Base-by-base conservation (phyloP, 176 grass and related monocot species). In the Areca catechu region DNA sequence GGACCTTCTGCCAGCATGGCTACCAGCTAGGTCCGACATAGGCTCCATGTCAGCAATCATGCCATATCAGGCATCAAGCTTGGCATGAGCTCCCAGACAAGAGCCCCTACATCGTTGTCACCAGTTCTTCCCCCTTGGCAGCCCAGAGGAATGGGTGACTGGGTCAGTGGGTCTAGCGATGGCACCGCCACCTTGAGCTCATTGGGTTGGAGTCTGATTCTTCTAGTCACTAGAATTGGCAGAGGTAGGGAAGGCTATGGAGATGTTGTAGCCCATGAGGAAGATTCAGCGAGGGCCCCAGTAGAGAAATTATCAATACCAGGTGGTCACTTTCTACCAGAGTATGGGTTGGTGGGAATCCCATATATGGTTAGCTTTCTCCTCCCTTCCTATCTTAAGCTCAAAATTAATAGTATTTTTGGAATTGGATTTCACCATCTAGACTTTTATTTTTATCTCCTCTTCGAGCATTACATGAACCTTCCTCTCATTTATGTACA, bases 221-320 rank as follows among this genome's bases (percentile, higher is more conserved):
- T 17, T 51, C 25, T 51, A 53, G 27, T 54, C 65, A 10, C 17
- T 18, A 9, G 65, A 43, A 19, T 51, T 51, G 51, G 24, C 12
- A 27, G 65, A 12, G 25, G 18, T 10, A 12, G 51, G 21, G 9
- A 20, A 12, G 17, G 4, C 49, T 71, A 16, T 51, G 27, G 71
- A 70, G 48, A 48, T 68, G 68, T 19, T 63, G 17, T 28, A 53
- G 52, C 16, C 51, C 23, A 16, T 60, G 47, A 82, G 74, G 78
- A 82, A 82, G 78, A 85, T 67, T 53, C 78, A 78, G 29, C 78
- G 86, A 1, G 86, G 86, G 2, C 86, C 86, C 3, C 37, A 81
- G 71, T 89, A 81, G 7, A 57, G 74, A 70, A n/a, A n/a, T n/a
- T n/a, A n/a, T n/a, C n/a, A n/a, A n/a, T n/a, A n/a, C n/a, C n/a